phyloP scores from a whole-genome alignment of 495 filamentous ascomycete genomes.

The Trichoderma gamsii region DNA sequence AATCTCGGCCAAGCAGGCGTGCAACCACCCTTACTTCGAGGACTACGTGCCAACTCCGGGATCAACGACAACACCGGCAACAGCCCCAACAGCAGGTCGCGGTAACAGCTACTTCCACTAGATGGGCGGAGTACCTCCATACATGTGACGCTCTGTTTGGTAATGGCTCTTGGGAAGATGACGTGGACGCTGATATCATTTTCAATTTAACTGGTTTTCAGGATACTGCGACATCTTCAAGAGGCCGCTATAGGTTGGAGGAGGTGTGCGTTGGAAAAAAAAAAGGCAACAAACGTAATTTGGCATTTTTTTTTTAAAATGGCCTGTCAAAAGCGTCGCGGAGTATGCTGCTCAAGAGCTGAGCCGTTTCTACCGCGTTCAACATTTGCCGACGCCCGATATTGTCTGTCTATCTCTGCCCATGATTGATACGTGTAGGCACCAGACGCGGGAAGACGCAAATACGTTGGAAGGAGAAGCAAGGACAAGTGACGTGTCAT shows the following conservation, averaged over 20 bases:
- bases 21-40: slow-evolving; percentile 87
- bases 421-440: background rate
- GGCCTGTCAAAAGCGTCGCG: background rate
- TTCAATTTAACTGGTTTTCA: slow-evolving; percentile 6
- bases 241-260: background rate
- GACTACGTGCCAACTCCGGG: slow-evolving; percentile 39
- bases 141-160: slow-evolving; percentile 8
- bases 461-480: background rate
- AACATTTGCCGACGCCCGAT: background rate
- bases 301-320: background rate
- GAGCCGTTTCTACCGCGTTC: background rate
- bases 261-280: background rate
- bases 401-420: background rate
- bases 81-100: slow-evolving; percentile 3
- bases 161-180: background rate
- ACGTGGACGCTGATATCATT: background rate
- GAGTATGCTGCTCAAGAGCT: background rate
- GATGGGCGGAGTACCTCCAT: slow-evolving; percentile 10
- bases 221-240: slow-evolving; percentile 14
- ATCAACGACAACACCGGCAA: slow-evolving; percentile 11
- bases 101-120: slow-evolving; percentile 6
- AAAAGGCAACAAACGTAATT: background rate
- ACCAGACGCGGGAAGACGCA: background rate
- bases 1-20: slow-evolving; percentile 93
- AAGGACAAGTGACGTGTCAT: background rate